Percentiles rank a stretch among this genome's conserved stretches.
These are phyloP conservation scores for Aspergillus wentii DNA, from an alignment of 495 filamentous ascomycete species.

Conservation along the genomic window DNA sequence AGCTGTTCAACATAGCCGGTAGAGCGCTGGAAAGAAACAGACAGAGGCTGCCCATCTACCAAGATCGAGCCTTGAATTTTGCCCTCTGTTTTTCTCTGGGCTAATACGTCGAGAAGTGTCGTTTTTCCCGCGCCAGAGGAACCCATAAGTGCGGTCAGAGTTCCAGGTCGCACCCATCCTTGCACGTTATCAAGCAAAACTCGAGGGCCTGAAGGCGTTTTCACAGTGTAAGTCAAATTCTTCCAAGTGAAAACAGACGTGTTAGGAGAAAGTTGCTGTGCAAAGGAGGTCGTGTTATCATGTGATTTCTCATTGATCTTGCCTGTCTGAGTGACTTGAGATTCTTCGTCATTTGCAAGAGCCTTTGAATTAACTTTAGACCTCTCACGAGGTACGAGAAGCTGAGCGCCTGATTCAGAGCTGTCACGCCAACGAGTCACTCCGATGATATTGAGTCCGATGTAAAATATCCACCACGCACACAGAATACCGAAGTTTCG, in stretches of 20 bases:
- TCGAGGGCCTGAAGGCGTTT: conserved; percentile 27
- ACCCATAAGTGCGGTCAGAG: conserved; percentile 64
- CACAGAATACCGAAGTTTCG: conserved; percentile 38
- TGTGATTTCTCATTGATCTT: background rate
- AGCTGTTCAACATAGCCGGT: conserved; percentile 54
- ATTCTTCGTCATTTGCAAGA: conserved; percentile 22
- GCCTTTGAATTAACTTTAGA: too few relatives aligned
- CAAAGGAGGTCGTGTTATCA: too few relatives aligned
- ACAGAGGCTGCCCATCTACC: conserved; percentile 71
- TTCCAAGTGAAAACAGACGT: conserved; percentile 54
- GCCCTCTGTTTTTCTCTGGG: conserved; percentile 72
- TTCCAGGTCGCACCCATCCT: conserved; percentile 85
- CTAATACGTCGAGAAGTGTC: conserved; percentile 43
- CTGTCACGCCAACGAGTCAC: conserved; percentile 25
- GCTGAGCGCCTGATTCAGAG: conserved; percentile 17
- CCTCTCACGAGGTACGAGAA: conserved; percentile 30
- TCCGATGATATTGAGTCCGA: conserved; percentile 22
- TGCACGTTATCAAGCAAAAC: conserved; percentile 67
- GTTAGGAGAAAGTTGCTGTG: conserved; percentile 34
- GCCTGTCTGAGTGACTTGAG: conserved; percentile 15
- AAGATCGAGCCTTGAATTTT: conserved; percentile 79
- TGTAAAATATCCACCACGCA: conserved; percentile 34
- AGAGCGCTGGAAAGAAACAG: conserved; percentile 70
- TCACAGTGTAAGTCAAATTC: conserved; percentile 47
- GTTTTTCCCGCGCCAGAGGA: conserved; percentile 58